Conservation (phyloP, 2,329 filamentous ascomycete species). For the Neonectria ditissima region DNA sequence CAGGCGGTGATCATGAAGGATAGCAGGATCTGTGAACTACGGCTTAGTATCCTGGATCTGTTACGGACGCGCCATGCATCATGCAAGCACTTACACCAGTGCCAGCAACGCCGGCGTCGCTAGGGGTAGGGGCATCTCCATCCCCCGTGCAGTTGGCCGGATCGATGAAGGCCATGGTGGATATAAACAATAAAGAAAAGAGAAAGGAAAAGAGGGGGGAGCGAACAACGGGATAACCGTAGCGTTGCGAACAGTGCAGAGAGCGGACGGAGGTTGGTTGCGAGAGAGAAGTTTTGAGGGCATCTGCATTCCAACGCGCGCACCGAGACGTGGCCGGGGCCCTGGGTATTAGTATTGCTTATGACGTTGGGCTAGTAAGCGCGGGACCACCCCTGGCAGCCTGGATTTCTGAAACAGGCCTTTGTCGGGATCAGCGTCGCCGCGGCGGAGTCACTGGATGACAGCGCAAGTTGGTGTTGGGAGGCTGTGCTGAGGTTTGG, state of each 20-base stretch:
- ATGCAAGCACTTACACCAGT: slow-evolving; percentile 60
- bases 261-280: neutral
- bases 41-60: slow-evolving; percentile 23
- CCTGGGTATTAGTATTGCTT: slow-evolving; percentile 20
- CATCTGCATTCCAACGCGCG: slow-evolving; percentile 30
- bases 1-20: slow-evolving; percentile 75
- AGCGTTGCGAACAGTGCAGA: neutral
- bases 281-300: slow-evolving; percentile 18
- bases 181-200: neutral
- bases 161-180: slow-evolving; percentile 68
- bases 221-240: neutral
- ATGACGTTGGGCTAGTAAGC: slow-evolving; percentile 44
- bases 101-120: slow-evolving; percentile 69
- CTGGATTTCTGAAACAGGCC: slow-evolving; percentile 36
- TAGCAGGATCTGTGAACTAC: slow-evolving; percentile 57
- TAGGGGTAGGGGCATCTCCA: slow-evolving; percentile 49
- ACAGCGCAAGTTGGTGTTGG: slow-evolving; percentile 37
- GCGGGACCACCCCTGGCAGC: slow-evolving; percentile 40
- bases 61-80: neutral
- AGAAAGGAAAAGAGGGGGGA: slow-evolving; percentile 1
- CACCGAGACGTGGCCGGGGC: slow-evolving; percentile 26
- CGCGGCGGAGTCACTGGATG: slow-evolving; percentile 37
- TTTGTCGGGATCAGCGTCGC: slow-evolving; percentile 36
- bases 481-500: slow-evolving; percentile 38
- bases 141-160: slow-evolving; percentile 73